Conservation (phyloP, 257 asterid species). For the Przewalskia tangutica region DNA sequence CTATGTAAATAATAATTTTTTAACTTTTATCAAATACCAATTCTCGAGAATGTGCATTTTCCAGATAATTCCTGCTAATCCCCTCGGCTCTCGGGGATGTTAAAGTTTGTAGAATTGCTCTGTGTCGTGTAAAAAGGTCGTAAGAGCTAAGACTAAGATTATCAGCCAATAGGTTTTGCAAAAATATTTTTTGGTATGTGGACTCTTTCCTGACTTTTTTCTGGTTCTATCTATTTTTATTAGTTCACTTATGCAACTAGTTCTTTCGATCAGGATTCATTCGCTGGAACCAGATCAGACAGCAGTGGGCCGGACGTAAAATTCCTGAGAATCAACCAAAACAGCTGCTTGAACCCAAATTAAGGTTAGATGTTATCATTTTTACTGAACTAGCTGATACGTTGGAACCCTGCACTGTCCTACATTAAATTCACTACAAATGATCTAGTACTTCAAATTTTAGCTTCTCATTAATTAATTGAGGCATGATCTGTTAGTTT, state of each 20-base stretch:
- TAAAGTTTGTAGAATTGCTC: background rate
- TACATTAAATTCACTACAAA: background rate
- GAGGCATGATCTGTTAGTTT: background rate
- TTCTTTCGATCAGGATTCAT: conserved; percentile 43
- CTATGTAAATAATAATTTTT: background rate
- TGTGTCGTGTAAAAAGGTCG: background rate
- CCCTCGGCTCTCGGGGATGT: background rate
- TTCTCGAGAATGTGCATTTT: background rate
- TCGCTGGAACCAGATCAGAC: conserved; percentile 68
- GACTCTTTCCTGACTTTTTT: background rate
- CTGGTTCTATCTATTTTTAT: background rate
- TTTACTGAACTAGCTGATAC: background rate
- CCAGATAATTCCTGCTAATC: background rate
- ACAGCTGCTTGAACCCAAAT: conserved; percentile 46
- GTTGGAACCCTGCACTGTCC: background rate
- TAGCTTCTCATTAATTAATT: background rate
- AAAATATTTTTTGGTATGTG: background rate
- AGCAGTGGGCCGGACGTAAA: conserved; percentile 59
- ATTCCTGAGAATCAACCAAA: conserved; percentile 22
- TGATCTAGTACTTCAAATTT: background rate
- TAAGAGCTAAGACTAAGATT: background rate
- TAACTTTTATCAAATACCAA: background rate
- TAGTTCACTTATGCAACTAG: conserved; percentile 6
- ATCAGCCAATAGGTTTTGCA: background rate
- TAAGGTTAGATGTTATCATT: conserved; percentile 35